Evolutionary conservation across 2,329 filamentous ascomycete genomes (phyloP), one percentile per base, ranked within the genome.

Genomic region (Leptographium radiaticola): DNA sequence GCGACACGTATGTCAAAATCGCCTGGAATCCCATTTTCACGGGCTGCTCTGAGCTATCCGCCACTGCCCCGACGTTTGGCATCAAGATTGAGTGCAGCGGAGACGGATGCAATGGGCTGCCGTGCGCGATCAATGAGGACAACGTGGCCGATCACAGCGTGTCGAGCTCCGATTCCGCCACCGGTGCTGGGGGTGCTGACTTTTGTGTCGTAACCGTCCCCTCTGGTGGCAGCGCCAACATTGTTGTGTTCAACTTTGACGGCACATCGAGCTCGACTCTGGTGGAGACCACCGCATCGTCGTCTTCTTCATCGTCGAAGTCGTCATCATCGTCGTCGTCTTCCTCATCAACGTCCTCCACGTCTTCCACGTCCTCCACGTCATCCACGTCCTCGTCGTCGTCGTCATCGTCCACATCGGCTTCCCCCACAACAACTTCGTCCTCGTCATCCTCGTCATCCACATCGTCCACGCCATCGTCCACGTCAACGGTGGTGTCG

Each of bases 141-240:
- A 69, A 72, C 54, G 71, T 77, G 49, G 70, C 65, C 11, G 72
- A 81, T 53, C 81, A 80, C 52, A 73, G 75, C 44, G 79, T 89
- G 54, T 72, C 67, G 10, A 84, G 83, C 61, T 67, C 74, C 18
- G 67, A 74, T 20, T 63, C 68, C 34, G 71, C 77, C 42, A 68
- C 69, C 16, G 86, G 86, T 51, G 86, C 85, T 16, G 85, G 85
- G 34, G 81, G 77, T 60, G 78, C 81, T 18, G 71, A 73, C 44
- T 90, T 88, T 68, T 91, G 87, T 61, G 86, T 89, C 49, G 86
- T 87, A 13, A 90, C 86, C 15, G 81, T 89, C 16, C 73, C 81
- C 45, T 77, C 78, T 60, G 86, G 86, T 31, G 67, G 69, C 49
- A 80, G 74, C 53, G 87, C 85, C 45, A 80, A 80, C 62, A 80